These are phyloP conservation scores for Paspalum notatum DNA, from an alignment of 176 grass and related monocot species.

Conservation along the genomic window DNA sequence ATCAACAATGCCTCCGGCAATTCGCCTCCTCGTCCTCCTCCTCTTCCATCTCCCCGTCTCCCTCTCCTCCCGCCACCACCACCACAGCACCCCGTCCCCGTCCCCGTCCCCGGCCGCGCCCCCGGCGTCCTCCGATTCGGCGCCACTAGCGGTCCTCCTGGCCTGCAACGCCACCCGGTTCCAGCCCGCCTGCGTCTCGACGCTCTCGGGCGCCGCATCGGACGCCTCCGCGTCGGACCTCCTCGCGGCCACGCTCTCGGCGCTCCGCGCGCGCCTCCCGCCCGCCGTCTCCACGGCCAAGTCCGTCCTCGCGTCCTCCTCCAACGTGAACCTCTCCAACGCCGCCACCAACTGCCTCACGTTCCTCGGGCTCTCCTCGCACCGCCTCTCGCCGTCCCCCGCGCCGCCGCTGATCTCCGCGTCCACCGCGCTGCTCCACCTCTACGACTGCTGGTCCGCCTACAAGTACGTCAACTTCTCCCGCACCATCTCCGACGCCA, in stretches of 20 bases:
- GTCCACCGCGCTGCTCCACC: slow-evolving; percentile 74
- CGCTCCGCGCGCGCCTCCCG: slow-evolving; percentile 52
- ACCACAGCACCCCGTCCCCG: slow-evolving; percentile 7
- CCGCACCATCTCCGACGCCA: slow-evolving; percentile 67
- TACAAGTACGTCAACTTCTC: slow-evolving; percentile 90
- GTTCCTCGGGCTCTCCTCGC: slow-evolving; percentile 57
- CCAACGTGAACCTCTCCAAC: slow-evolving; percentile 69
- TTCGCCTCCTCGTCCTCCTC: slow-evolving; percentile 1
- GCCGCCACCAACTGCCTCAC: slow-evolving; percentile 93
- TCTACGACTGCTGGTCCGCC: slow-evolving; percentile 97
- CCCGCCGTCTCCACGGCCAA: slow-evolving; percentile 63
- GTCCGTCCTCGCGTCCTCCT: slow-evolving; percentile 58
- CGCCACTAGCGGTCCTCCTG: slow-evolving; percentile 53
- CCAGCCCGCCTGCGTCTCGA: slow-evolving; percentile 58
- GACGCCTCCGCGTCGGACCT: slow-evolving; percentile 54
- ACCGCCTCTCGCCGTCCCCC: slow-evolving; percentile 60
- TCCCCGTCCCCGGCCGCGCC: background rate
- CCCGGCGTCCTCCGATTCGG: slow-evolving; percentile 25
- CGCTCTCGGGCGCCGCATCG: slow-evolving; percentile 49
- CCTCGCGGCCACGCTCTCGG: slow-evolving; percentile 46
- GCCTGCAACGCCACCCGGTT: slow-evolving; percentile 83
- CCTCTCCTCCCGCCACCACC: slow-evolving; percentile 30
- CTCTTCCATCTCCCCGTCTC: slow-evolving; percentile 37
- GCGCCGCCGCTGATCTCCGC: slow-evolving; percentile 54
- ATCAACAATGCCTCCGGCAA: slow-evolving; percentile 14